A percentile compares a stretch with the other conserved stretches of the same genome.
These are phyloP conservation scores for Graphilbum sp. DNA, from an alignment of 2,329 filamentous ascomycete genomes.

Conservation along the genomic window DNA sequence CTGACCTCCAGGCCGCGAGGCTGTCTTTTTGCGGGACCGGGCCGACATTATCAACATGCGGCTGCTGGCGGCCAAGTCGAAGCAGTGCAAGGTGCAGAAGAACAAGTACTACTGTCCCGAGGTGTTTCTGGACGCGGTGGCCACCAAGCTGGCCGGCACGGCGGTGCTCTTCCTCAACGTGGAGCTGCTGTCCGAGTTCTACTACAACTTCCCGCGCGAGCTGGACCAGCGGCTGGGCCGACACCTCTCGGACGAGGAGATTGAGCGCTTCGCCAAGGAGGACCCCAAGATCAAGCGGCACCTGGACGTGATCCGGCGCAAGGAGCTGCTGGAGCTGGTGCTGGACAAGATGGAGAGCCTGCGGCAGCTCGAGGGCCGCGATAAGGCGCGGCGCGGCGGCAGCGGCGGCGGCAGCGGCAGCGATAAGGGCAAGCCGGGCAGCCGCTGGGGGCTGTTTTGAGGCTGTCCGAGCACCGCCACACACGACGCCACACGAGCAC, in stretches of 20 bases:
- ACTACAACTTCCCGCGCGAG: constrained; percentile 91
- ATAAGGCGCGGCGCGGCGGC: constrained; percentile 35
- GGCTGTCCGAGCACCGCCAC: too few relatives aligned
- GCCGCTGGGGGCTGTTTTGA: constrained; percentile 8
- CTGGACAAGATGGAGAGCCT: constrained; percentile 92
- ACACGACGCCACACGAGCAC: too few relatives aligned
- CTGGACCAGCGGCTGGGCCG: constrained; percentile 75
- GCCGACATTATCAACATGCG: constrained; percentile 84
- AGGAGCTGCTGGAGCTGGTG: constrained; percentile 84
- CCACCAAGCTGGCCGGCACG: constrained; percentile 84
- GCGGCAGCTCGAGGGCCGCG: constrained; percentile 63
- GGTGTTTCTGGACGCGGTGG: constrained; percentile 93
- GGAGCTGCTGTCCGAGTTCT: constrained; percentile 90
- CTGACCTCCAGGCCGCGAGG: constrained; percentile 58
- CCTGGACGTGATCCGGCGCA: constrained; percentile 79
- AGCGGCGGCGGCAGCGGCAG: constrained; percentile 12
- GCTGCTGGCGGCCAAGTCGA: constrained; percentile 71
- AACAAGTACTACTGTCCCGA: constrained; percentile 98
- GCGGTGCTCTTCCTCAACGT: constrained; percentile 96
- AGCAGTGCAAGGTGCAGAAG: constrained; percentile 65
- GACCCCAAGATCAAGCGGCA: constrained; percentile 81
- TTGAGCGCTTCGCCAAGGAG: constrained; percentile 83
- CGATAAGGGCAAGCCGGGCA: constrained; percentile 3
- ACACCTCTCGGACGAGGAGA: constrained; percentile 59
- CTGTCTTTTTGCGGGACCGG: constrained; percentile 83